Evolutionary conservation across 139 green algal species (phyloP).

Genomic region (Chlorella sorokiniana): DNA sequence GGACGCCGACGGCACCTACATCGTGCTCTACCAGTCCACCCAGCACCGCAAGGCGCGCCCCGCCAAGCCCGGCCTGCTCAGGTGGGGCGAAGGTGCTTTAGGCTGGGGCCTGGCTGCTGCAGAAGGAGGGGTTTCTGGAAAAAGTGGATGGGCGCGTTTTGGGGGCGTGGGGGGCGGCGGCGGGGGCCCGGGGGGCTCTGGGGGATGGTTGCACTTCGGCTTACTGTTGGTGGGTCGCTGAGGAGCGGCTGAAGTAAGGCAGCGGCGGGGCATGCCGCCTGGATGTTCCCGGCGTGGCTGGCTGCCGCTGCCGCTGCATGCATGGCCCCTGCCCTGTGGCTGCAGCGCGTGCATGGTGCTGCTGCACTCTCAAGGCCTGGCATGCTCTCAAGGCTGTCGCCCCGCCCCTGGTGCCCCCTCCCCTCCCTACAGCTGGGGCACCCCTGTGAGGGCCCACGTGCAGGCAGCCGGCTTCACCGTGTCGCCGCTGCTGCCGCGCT

Average conservation of each 20-base stretch:
- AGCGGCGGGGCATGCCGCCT: background rate
- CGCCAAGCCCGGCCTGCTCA: background rate
- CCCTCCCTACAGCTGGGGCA: constrained; percentile 28
- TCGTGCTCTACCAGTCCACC: constrained; percentile 55
- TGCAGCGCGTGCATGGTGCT: background rate
- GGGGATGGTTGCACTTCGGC: no score
- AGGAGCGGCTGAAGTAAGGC: background rate
- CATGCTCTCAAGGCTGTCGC: background rate
- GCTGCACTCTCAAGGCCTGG: background rate
- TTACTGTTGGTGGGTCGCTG: no score
- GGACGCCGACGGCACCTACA: constrained; percentile 60
- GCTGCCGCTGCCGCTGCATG: no score
- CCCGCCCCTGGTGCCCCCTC: background rate
- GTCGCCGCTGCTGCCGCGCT: constrained; percentile 51
- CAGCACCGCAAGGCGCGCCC: constrained; percentile 31
- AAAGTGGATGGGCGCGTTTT: background rate
- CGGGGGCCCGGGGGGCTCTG: no score
- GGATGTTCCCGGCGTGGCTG: no score
- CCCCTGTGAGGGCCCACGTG: constrained; percentile 46
- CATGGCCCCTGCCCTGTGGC: no score
- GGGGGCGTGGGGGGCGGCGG: no score
- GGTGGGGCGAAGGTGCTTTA: background rate
- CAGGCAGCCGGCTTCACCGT: constrained; percentile 58
- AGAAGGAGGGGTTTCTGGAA: background rate
- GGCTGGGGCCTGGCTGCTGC: background rate